Evolutionary conservation across 176 grass and related monocot species (phyloP).

Genomic region (Ananas comosus): DNA sequence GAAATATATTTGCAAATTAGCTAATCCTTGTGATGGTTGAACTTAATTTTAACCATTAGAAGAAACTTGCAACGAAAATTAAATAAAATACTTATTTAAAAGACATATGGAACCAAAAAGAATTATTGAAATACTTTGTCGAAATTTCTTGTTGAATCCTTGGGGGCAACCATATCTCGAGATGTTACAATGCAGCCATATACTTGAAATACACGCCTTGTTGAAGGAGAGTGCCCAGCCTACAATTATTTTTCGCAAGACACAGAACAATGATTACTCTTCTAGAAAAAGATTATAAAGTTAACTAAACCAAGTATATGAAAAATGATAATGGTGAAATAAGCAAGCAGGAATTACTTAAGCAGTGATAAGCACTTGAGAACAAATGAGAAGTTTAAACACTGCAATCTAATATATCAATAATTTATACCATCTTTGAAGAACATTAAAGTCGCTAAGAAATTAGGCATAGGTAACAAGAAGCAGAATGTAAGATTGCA

Average conservation of each 20-base stretch:
- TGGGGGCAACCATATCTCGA: conserved; percentile 84
- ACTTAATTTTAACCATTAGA: too few relatives aligned
- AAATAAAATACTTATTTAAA: not conserved
- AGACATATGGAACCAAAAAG: not conserved
- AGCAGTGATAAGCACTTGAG: not conserved
- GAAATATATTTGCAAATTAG: not conserved
- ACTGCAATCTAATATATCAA: not conserved
- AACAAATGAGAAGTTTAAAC: not conserved
- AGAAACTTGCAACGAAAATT: not conserved
- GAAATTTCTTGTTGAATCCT: conserved; percentile 53
- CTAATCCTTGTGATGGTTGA: not conserved
- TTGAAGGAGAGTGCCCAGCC: conserved; percentile 50
- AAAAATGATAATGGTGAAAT: not conserved
- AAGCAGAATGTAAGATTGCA: too few relatives aligned
- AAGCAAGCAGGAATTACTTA: not conserved
- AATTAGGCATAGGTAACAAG: not conserved
- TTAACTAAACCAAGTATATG: not conserved
- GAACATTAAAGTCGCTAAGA: not conserved
- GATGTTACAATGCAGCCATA: conserved; percentile 81
- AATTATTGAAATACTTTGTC: conserved; percentile 58
- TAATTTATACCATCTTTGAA: not conserved
- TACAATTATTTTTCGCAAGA: conserved; percentile 24
- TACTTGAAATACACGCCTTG: conserved; percentile 62
- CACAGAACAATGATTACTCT: conserved; percentile 1
- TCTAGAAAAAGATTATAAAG: not conserved